Evolutionary conservation across 2,329 filamentous ascomycete genomes (phyloP).

Genomic region (Penicillium sp.): DNA sequence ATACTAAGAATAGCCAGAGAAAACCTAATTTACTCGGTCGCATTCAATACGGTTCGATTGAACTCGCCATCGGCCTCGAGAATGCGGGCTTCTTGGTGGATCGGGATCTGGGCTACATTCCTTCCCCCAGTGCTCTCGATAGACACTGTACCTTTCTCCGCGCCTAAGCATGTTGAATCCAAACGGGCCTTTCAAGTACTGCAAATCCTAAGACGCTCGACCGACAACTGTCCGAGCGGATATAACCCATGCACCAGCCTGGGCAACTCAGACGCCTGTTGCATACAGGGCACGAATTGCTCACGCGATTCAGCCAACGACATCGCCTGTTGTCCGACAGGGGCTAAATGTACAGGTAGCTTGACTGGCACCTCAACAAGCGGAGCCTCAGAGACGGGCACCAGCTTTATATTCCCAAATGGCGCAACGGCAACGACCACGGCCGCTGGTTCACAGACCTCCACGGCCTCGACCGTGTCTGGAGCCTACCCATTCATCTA

Average conservation of each 20-base stretch:
- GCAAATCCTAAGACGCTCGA: constrained; percentile 31
- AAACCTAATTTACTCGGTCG: background rate
- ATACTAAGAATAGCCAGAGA: background rate
- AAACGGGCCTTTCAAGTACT: constrained; percentile 32
- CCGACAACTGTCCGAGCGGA: constrained; percentile 49
- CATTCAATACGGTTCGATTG: background rate
- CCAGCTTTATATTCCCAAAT: constrained; percentile 37
- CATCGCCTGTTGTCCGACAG: constrained; percentile 61
- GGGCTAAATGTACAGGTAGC: constrained; percentile 58
- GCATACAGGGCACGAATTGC: constrained; percentile 53
- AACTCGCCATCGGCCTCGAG: constrained; percentile 13
- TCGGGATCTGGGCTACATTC: constrained; percentile 32
- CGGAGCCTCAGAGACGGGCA: constrained; percentile 19
- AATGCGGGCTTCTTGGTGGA: constrained; percentile 36
- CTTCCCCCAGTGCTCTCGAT: constrained; percentile 31
- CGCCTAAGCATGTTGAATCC: constrained; percentile 23
- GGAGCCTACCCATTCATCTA: constrained; percentile 54
- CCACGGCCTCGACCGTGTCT: constrained; percentile 44
- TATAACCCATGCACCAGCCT: constrained; percentile 54
- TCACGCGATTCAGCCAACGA: constrained; percentile 55
- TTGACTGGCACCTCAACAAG: constrained; percentile 37
- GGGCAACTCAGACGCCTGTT: constrained; percentile 56
- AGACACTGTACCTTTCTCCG: constrained; percentile 31
- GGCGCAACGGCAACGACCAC: constrained; percentile 33
- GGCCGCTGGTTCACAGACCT: constrained; percentile 13